A percentile compares a stretch with the other conserved stretches of the same genome.
Evolutionary conservation across 2,329 filamentous ascomycete species (phyloP).

Genomic region (Hypomyces perniciosus): DNA sequence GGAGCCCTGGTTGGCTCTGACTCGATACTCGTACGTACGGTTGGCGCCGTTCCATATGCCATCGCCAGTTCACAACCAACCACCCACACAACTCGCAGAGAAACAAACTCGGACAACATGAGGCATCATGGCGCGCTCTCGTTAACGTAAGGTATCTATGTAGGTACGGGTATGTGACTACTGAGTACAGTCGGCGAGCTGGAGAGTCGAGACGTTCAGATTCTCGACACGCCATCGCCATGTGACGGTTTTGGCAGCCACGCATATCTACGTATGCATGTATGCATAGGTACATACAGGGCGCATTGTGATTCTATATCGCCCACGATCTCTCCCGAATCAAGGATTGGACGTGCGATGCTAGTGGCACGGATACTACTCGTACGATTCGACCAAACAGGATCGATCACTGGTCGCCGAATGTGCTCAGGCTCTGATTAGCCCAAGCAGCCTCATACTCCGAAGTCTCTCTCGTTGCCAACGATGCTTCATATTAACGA

Average conservation of each 20-base stretch:
- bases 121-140: not conserved
- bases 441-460: not conserved
- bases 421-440: not conserved
- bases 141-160: too few relatives aligned
- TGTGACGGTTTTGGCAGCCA: not conserved
- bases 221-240: not conserved
- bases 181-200: not conserved
- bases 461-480: not conserved
- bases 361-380: not conserved
- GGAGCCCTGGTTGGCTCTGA: constrained; percentile 4
- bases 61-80: not conserved
- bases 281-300: not conserved
- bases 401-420: not conserved
- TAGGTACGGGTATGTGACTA: too few relatives aligned
- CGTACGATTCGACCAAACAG: not conserved
- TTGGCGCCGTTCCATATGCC: constrained; percentile 2
- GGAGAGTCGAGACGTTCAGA: not conserved
- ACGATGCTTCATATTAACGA: not conserved
- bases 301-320: not conserved
- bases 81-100: not conserved
- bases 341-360: not conserved
- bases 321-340: not conserved
- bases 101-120: not conserved
- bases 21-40: not conserved
- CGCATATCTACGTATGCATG: not conserved